These are phyloP conservation scores for Rhizopogon salebrosus DNA, from an alignment of 768 basidiomycete species.

Conservation along the genomic window DNA sequence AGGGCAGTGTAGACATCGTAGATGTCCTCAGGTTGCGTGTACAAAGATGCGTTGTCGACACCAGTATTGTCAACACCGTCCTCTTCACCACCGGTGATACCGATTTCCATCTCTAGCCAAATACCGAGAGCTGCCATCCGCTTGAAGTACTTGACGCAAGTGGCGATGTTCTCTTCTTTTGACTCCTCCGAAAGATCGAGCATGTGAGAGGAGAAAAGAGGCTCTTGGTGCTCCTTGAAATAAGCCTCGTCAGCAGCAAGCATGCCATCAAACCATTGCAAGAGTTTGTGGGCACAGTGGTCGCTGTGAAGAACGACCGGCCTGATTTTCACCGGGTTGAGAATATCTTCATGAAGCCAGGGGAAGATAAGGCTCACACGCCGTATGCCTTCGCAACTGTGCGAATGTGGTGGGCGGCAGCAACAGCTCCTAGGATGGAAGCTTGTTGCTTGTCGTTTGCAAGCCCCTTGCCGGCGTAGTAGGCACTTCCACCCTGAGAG, in stretches of 20 bases:
- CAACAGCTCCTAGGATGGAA: conserved; percentile 86
- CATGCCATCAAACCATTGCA: conserved; percentile 99
- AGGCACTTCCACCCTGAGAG: conserved; percentile 95
- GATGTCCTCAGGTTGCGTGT: conserved; percentile 97
- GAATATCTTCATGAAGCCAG: not conserved
- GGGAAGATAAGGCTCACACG: conserved; percentile 53
- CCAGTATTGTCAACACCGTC: conserved; percentile 98
- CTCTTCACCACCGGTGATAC: conserved; percentile 99
- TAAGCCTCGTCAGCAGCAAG: conserved; percentile 92
- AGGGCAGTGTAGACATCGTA: conserved; percentile 88
- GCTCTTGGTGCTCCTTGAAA: conserved; percentile 82
- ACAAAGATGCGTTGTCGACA: conserved; percentile 89
- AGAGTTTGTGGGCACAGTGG: conserved; percentile 96
- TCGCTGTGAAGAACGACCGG: conserved; percentile 98
- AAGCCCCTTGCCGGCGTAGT: conserved; percentile 95
- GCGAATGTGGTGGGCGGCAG: conserved; percentile 90
- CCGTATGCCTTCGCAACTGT: conserved; percentile 87
- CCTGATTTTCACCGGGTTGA: conserved; percentile 31
- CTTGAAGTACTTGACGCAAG: conserved; percentile 90
- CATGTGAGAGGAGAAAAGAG: conserved; percentile 97
- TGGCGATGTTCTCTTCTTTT: conserved; percentile 92
- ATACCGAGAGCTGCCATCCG: conserved; percentile 88
- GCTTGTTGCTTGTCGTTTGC: conserved; percentile 94
- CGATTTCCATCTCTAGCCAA: conserved; percentile 99
- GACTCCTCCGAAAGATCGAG: conserved; percentile 92